Percentiles rank a stretch among this genome's conserved stretches.
Evolutionary conservation across 2,329 filamentous ascomycete genomes (phyloP).

Genomic region (Coccinonectria pachysandricola): DNA sequence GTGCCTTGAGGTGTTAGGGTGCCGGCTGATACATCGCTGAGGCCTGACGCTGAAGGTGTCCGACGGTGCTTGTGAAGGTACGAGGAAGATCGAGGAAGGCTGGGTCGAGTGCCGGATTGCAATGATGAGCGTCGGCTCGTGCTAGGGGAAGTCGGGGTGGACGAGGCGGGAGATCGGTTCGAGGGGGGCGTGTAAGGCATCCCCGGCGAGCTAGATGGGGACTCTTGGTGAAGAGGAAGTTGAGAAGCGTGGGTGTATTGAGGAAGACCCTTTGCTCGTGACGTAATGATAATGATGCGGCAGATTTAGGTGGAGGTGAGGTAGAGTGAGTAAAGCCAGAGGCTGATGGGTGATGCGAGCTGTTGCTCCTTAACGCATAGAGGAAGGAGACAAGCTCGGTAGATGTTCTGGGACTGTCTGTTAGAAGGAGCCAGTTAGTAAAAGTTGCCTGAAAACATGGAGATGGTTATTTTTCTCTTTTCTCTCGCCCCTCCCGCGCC

Average conservation of each 20-base stretch:
- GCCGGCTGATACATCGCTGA: constrained; percentile 17
- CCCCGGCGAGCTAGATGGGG: too few relatives aligned
- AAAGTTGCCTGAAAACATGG: too few relatives aligned
- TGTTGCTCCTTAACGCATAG: constrained; percentile 12
- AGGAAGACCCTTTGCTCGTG: constrained; percentile 4
- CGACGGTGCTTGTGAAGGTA: constrained; percentile 56
- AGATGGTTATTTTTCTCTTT: too few relatives aligned
- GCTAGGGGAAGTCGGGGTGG: constrained; percentile 45
- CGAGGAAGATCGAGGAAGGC: constrained; percentile 53
- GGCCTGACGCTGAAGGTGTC: constrained; percentile 36
- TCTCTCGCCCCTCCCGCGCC: too few relatives aligned
- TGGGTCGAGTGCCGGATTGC: constrained; percentile 38
- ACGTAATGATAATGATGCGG: too few relatives aligned
- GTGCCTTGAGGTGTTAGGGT: constrained; percentile 39
- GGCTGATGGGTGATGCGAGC: constrained; percentile 4
- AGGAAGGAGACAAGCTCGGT: constrained; percentile 5
- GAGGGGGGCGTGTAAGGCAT: constrained; percentile 88
- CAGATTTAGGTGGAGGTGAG: constrained; percentile 4
- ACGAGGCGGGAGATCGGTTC: constrained; percentile 51
- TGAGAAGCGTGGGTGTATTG: constrained; percentile 6
- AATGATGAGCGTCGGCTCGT: constrained; percentile 50
- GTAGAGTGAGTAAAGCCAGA: constrained; percentile 3
- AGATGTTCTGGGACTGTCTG: too few relatives aligned
- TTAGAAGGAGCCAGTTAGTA: too few relatives aligned
- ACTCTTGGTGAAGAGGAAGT: constrained; percentile 4